A percentile compares a stretch with the other conserved stretches of the same genome.
Conservation (phyloP, 1,284 basidiomycete species). For the Microbotryum intermedium region DNA sequence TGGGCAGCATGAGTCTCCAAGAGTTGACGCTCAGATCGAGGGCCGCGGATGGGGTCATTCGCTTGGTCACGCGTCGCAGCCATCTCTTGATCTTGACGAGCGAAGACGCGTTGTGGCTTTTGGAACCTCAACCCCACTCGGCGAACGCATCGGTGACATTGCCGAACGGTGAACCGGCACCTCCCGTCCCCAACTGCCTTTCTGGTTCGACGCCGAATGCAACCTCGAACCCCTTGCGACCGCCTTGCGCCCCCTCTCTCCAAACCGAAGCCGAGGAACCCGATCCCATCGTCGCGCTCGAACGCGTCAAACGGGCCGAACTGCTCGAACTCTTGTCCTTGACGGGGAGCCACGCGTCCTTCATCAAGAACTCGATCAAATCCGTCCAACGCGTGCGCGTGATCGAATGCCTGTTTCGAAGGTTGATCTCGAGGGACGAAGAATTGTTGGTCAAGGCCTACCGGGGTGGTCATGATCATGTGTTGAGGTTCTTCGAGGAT, state of each 20-base stretch:
- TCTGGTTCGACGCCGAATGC: not conserved
- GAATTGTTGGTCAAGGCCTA: conserved; percentile 28
- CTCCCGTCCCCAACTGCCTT: not conserved
- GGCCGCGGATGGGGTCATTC: not conserved
- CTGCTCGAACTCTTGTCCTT: conserved; percentile 26
- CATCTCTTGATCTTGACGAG: conserved; percentile 24
- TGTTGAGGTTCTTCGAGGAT: conserved; percentile 28
- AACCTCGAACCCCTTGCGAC: conserved; percentile 21
- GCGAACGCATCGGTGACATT: not conserved
- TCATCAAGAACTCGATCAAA: conserved; percentile 24
- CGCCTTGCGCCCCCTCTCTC: conserved; percentile 24
- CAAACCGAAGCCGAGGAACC: conserved; percentile 25
- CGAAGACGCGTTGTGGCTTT: conserved; percentile 28
- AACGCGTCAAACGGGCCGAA: conserved; percentile 17
- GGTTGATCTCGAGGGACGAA: conserved; percentile 23
- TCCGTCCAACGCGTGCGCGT: conserved; percentile 27
- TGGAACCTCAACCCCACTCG: conserved; percentile 5
- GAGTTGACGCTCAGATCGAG: conserved; percentile 7
- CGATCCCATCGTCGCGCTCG: conserved; percentile 22
- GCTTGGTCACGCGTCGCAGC: not conserved
- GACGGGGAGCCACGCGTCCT: conserved; percentile 26
- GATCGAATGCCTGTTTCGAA: conserved; percentile 27
- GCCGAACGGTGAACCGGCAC: no score
- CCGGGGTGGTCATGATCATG: conserved; percentile 27
- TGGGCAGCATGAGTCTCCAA: conserved; percentile 2